A percentile compares a stretch with the other conserved stretches of the same genome.
These are phyloP conservation scores for Podospora sp. DNA, from an alignment of 495 filamentous ascomycete species.

Conservation along the genomic window DNA sequence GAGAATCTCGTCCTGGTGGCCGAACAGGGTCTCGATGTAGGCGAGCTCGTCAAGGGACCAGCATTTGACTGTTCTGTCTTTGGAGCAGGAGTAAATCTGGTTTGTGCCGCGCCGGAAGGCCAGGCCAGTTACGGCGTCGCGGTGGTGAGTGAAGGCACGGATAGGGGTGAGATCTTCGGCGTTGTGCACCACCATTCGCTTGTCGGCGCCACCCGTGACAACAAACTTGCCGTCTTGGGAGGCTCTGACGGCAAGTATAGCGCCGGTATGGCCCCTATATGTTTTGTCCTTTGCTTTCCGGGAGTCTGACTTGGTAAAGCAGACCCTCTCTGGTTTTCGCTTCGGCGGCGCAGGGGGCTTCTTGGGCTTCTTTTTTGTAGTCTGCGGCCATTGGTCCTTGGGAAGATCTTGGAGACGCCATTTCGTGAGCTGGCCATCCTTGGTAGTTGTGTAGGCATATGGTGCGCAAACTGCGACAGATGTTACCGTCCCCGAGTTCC, in stretches of 20 bases:
- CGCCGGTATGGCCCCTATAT: constrained; percentile 72
- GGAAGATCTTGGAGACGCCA: constrained; percentile 73
- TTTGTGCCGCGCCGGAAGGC: constrained; percentile 88
- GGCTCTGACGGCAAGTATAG: constrained; percentile 80
- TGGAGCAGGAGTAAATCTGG: constrained; percentile 84
- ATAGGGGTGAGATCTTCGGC: constrained; percentile 73
- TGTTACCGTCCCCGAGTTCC: constrained; percentile 75
- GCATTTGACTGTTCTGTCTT: constrained; percentile 72
- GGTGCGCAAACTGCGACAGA: constrained; percentile 76
- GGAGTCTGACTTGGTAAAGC: constrained; percentile 64
- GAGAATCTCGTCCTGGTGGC: constrained; percentile 88
- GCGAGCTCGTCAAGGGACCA: constrained; percentile 84
- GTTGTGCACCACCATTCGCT: constrained; percentile 83
- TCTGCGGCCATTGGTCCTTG: constrained; percentile 57
- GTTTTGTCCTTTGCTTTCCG: constrained; percentile 62
- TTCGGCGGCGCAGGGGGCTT: constrained; percentile 64
- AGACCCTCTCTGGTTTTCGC: constrained; percentile 70
- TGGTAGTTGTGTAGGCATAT: constrained; percentile 82
- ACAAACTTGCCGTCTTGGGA: constrained; percentile 88
- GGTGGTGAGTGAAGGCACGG: constrained; percentile 87
- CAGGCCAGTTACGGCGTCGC: constrained; percentile 80
- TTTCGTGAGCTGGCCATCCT: constrained; percentile 82
- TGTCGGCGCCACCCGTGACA: constrained; percentile 84
- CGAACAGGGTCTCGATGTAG: constrained; percentile 94
- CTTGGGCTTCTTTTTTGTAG: constrained; percentile 59